Base-by-base conservation (phyloP, 495 filamentous ascomycete species). In the Podospora conica region DNA sequence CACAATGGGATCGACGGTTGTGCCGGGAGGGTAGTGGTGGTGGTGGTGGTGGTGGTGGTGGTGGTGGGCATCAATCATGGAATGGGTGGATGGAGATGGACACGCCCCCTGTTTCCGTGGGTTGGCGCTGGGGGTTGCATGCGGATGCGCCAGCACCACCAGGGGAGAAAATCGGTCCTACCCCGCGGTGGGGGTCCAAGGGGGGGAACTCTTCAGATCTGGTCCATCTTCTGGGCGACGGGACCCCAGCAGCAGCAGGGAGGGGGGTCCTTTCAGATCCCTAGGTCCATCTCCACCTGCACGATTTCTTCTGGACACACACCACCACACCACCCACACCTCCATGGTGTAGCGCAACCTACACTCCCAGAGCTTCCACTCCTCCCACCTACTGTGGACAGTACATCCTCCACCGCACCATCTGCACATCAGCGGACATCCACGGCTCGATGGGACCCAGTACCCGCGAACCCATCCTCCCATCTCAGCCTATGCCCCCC, bases 401-500 rank as follows among this genome's bases (percentile, higher is more conserved):
- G 12, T 53, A n/a, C 40, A 11, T 48, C 40, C 40, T 48, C 40
- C 40, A 48, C 40, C 40, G 40, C 40, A n/a, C 40, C 40, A 48
- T 29, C 40, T 48, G 31, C 29, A 24, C 31, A 20, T 10, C 9
- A n/a, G 40, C 15, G 40, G 40, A 48, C 29, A 24, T 20, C 59
- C 66, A 58, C 66, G 68, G 65, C 69, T 68, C 33, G 69, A 59
- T 63, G 53, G 55, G 22, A 20, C 15, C 67, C 59, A 31, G 25
- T n/a, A 48, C 59, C 64, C 63, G 65, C 70, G 40, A 48, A 48
- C 40, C 40, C 40, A 48, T 48, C 40, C 63, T 53, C 65, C 63
- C 69, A 68, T 72, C 74, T 69, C 68, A 73, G 72, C 22, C 69
- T 73, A 68, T 73, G 75, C 74, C 74, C 69, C 74, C 72, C 72